Conservation (phyloP, 768 basidiomycete species). For the Termitomyces sp. region DNA sequence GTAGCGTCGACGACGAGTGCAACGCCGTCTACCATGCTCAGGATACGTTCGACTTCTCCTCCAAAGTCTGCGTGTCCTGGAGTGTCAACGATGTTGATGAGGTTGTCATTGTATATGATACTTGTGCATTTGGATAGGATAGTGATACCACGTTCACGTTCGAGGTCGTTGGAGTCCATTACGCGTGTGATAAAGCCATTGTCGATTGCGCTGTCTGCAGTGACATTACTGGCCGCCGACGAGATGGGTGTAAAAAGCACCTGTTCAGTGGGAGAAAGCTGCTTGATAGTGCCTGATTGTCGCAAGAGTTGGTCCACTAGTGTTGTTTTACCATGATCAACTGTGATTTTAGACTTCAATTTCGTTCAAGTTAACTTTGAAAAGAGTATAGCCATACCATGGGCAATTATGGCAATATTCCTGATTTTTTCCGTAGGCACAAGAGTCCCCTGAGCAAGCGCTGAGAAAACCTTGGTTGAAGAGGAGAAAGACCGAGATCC, state of each 20-base stretch:
- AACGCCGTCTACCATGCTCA: constrained; percentile 59
- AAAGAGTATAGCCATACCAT: constrained; percentile 27
- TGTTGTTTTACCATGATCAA: constrained; percentile 50
- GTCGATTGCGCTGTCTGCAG: constrained; percentile 28
- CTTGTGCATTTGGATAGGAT: constrained; percentile 57
- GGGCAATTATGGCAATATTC: constrained; percentile 46
- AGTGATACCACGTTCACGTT: constrained; percentile 56
- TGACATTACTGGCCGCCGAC: constrained; percentile 20
- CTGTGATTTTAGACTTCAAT: constrained; percentile 15
- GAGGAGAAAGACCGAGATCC: constrained; percentile 6
- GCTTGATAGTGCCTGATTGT: constrained; percentile 42
- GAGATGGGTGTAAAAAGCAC: constrained; percentile 26
- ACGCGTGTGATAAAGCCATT: constrained; percentile 36
- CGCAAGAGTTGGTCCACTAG: constrained; percentile 47
- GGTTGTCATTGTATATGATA: constrained; percentile 40
- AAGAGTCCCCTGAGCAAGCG: constrained; percentile 18
- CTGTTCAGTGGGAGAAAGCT: constrained; percentile 29
- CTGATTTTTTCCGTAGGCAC: constrained; percentile 34
- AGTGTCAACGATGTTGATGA: constrained; percentile 57
- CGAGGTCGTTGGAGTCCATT: constrained; percentile 50
- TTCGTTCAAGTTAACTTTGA: not conserved
- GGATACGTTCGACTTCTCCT: constrained; percentile 54
- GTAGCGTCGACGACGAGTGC: constrained; percentile 56
- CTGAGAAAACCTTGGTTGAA: constrained; percentile 15
- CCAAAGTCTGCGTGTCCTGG: constrained; percentile 62